phyloP scores from a whole-genome alignment of 192 early-diverging fungal genomes.

The Coemansia sp. region DNA sequence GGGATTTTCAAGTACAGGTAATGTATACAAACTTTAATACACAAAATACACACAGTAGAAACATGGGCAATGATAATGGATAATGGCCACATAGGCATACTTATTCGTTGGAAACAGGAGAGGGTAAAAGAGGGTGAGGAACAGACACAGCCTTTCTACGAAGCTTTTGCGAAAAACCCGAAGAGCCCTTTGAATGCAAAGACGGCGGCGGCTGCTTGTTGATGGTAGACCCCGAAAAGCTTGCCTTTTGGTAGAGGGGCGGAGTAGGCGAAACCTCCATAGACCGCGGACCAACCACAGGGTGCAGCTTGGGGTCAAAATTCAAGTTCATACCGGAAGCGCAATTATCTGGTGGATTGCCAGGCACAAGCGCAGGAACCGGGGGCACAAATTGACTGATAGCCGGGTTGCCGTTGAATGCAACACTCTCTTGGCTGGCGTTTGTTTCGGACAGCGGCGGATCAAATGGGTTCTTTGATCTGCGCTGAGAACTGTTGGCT shows the following conservation, averaged over 20 bases:
- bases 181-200: slow-evolving; percentile 1
- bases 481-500: neutral
- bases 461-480: slow-evolving; percentile 6
- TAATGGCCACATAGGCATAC: neutral
- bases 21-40: neutral
- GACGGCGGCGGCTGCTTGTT: neutral
- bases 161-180: neutral
- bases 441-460: neutral
- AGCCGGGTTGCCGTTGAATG: neutral
- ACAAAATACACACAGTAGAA: neutral
- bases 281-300: slow-evolving; percentile 27
- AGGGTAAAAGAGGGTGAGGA: slow-evolving; percentile 3
- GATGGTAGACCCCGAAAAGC: slow-evolving; percentile 3
- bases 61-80: neutral
- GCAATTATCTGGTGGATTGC: neutral
- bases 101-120: slow-evolving; percentile 9
- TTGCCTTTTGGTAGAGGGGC: slow-evolving; percentile 8
- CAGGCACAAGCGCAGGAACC: neutral
- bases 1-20: too few species aligned
- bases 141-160: neutral
- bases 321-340: neutral
- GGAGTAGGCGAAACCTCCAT: slow-evolving; percentile 31
- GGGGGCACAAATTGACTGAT: neutral
- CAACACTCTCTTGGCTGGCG: neutral
- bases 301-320: slow-evolving; percentile 38